Evolutionary conservation across 2,329 filamentous ascomycete species (phyloP).

Genomic region (Colletotrichum sp.): DNA sequence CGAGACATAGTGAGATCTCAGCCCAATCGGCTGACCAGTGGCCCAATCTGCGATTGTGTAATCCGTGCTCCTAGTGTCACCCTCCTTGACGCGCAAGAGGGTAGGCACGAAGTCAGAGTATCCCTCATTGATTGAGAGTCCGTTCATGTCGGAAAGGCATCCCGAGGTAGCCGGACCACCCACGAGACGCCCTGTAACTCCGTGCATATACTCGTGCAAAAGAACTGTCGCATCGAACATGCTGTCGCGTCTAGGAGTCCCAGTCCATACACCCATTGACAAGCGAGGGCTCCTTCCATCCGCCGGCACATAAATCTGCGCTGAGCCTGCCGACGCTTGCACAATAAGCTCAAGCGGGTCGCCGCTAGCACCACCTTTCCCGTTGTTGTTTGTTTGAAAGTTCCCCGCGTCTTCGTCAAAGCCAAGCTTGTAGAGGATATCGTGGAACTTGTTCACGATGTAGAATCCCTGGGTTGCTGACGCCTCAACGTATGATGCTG

Average conservation of each 20-base stretch:
- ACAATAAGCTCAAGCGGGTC: slow-evolving; percentile 62
- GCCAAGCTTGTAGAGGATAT: slow-evolving; percentile 61
- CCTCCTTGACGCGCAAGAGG: background rate
- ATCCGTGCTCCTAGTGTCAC: background rate
- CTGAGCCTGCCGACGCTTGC: slow-evolving; percentile 38
- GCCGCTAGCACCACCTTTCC: slow-evolving; percentile 51
- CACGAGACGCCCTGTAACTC: background rate
- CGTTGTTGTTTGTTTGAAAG: slow-evolving; percentile 63
- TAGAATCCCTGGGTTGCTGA: slow-evolving; percentile 67
- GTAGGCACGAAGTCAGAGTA: background rate
- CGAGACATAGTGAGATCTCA: background rate
- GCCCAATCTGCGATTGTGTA: background rate
- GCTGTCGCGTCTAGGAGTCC: background rate
- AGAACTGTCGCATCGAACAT: background rate
- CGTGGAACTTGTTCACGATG: slow-evolving; percentile 64
- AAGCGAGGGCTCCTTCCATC: background rate
- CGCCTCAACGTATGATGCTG: slow-evolving; percentile 52
- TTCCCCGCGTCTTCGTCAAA: slow-evolving; percentile 65
- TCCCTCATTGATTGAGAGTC: background rate
- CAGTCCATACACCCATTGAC: background rate
- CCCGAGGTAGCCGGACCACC: background rate
- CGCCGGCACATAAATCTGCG: background rate
- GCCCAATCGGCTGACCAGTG: background rate
- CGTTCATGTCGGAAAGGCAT: background rate
- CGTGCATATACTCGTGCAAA: background rate